Conservation (phyloP, 2,329 filamentous ascomycete species). For the Trichoderma sp. region DNA sequence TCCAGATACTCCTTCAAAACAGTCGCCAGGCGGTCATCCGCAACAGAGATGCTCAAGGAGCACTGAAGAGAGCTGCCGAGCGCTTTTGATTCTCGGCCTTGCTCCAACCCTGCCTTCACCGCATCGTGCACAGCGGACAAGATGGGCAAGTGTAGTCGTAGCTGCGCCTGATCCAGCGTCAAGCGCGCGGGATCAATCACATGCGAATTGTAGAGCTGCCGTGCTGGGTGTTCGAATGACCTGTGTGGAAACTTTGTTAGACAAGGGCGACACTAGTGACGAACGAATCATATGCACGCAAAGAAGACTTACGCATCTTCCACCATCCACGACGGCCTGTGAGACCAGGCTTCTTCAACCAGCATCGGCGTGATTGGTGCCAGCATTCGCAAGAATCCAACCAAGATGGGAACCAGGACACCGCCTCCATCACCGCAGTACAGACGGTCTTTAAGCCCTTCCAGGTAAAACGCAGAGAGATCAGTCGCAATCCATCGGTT, state of each 20-base stretch:
- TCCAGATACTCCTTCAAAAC: conserved; percentile 41
- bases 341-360: conserved; percentile 84
- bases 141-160: conserved; percentile 45
- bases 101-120: conserved; percentile 74
- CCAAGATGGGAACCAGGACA: conserved; percentile 63
- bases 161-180: conserved; percentile 35
- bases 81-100: conserved; percentile 66
- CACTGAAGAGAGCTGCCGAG: conserved; percentile 81
- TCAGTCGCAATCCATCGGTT: conserved; percentile 81
- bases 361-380: conserved; percentile 78
- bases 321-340: conserved; percentile 65
- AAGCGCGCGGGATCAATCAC: conserved; percentile 43
- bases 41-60: conserved; percentile 58
- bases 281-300: conserved; percentile 1
- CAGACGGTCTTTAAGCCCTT: conserved; percentile 84
- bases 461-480: conserved; percentile 90
- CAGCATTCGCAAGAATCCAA: conserved; percentile 73
- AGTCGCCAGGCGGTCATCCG: conserved; percentile 35
- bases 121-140: conserved; percentile 60
- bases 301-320: conserved; percentile 41
- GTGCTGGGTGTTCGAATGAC: conserved; percentile 40
- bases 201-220: conserved; percentile 47
- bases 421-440: conserved; percentile 77
- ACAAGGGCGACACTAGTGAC: not conserved
- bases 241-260: conserved; percentile 27